Evolutionary conservation across 768 basidiomycete genomes (phyloP), one percentile per base, ranked within the genome.

Genomic region (Boletus sensibilis): DNA sequence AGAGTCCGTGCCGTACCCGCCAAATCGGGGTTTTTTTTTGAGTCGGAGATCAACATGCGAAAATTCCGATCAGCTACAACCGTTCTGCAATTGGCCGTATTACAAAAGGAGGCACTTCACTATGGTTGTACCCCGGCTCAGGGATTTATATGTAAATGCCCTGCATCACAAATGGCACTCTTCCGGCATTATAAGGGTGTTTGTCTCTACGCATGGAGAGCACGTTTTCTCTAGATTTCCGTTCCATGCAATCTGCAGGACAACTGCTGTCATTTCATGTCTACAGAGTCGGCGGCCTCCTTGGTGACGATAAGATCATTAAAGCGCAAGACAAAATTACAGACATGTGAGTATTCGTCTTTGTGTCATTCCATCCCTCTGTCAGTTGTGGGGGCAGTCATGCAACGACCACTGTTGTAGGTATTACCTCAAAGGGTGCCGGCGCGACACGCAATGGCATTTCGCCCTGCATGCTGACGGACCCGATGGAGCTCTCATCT

Each of bases 321-420:
- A 70, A 60, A 47, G 70, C 64, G 2, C 62, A 63, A 31, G 70
- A 70, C 37, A 68, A 59, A 40, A 34, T 41, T 20, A 68, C 64
- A 0, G 34, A 27, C n/a, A 39, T 57, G 68, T 69, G 49, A 41
- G 68, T 58, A 23, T 25, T 46, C 4, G 13, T 51, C 25, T 6
- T 37, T 18, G 11, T 37, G n/a, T 38, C 31, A 14, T 56, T 29
- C 13, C 18, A 38, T 51, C 41, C 20, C 40, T 21, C n/a, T 35
- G n/a, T 59, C 3, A 23, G 20, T 29, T 27, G 23, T 37, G 34
- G 34, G 23, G 45, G 1, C 6, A 42, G 29, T 45, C 41, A 49
- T 50, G 18, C 35, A 39, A 41, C 18, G 31, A 23, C 20, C 29
- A 21, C 20, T 43, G 3, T 40, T 34, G 35, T 37, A 70, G 69